Conservation (phyloP, 192 early-diverging fungal genomes). For the Coemansia sp. region DNA sequence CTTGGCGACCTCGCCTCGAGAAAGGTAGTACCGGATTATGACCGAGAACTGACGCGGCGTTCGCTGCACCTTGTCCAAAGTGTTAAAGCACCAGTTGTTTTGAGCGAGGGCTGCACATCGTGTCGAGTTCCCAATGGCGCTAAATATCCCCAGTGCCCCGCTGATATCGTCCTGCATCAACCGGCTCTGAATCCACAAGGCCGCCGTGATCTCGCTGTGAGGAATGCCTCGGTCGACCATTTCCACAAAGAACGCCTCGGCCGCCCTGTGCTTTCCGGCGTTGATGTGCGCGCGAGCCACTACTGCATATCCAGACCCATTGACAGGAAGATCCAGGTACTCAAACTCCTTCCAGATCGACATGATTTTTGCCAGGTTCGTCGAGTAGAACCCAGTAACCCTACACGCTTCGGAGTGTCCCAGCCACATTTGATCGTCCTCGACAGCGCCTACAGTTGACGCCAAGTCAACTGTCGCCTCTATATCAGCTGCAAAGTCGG, state of each 20-base stretch:
- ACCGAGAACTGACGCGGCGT: conserved; percentile 23
- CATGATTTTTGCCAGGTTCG: conserved; percentile 16
- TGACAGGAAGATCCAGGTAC: conserved; percentile 12
- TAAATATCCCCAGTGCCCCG: conserved; percentile 26
- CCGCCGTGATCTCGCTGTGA: conserved; percentile 24
- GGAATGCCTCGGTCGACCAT: conserved; percentile 11
- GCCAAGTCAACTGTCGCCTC: background rate
- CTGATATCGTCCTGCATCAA: conserved; percentile 16
- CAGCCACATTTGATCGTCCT: background rate
- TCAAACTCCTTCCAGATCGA: conserved; percentile 34
- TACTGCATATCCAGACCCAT: conserved; percentile 17
- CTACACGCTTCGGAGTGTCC: background rate
- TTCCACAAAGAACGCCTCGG: conserved; percentile 25
- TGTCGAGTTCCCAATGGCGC: conserved; percentile 18
- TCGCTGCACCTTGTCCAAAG: conserved; percentile 13
- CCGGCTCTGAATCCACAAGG: conserved; percentile 30
- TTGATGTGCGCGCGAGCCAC: conserved; percentile 21
- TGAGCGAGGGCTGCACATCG: conserved; percentile 14
- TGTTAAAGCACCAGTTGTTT: conserved; percentile 13
- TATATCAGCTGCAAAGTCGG: background rate
- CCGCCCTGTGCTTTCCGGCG: conserved; percentile 14
- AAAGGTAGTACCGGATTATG: conserved; percentile 23
- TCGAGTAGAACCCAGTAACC: conserved; percentile 5
- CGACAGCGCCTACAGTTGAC: background rate
- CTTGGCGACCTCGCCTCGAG: background rate